Evolutionary conservation across 2,329 filamentous ascomycete genomes (phyloP), one percentile per base, ranked within the genome.

Genomic region (Hypoxylon rubiginosum): DNA sequence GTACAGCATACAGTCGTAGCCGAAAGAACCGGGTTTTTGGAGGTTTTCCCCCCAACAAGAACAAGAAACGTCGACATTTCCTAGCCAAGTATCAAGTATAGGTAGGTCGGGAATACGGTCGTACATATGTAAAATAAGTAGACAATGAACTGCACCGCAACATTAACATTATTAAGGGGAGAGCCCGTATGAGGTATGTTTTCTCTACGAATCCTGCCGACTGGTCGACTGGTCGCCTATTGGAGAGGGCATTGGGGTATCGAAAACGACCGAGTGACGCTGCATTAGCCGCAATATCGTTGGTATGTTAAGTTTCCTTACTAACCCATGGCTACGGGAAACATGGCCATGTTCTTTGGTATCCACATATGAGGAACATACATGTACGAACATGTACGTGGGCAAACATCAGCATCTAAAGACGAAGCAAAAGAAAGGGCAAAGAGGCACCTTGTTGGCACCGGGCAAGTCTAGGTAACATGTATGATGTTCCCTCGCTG

Each of bases 231-330:
- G 28, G 54, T 46, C 19, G 36, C 46, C 24, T 13, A 61, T 65
- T 68, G 50, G 56, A 58, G 39, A 43, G 39, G 17, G n/a, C 21
- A 43, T 43, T 21, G 17, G 39, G 49, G 45, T 21, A 65, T 57
- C 55, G 32, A 62, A 39, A 43, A 43, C 9, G 45, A 50, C 61
- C 26, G 45, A 66, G 61, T 63, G 21, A 66, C 50, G 63, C 64
- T 69, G 66, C 64, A 67, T 71, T 66, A 67, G 63, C 61, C 58
- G 57, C 66, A 62, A 55, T 43, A 56, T 56, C 24, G 51, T 43
- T 59, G 64, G 48, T 67, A 58, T 58, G 60, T 66, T 60, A 49
- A 43, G 21, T 58, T 58, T 39, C 59, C 56, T 67, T 67, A 67
- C 48, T 61, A 21, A 21, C 39, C 17, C 7, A 43, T 17, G 59